Base-by-base conservation (phyloP, 306 rosid species). In the Ochetophila trinervis region DNA sequence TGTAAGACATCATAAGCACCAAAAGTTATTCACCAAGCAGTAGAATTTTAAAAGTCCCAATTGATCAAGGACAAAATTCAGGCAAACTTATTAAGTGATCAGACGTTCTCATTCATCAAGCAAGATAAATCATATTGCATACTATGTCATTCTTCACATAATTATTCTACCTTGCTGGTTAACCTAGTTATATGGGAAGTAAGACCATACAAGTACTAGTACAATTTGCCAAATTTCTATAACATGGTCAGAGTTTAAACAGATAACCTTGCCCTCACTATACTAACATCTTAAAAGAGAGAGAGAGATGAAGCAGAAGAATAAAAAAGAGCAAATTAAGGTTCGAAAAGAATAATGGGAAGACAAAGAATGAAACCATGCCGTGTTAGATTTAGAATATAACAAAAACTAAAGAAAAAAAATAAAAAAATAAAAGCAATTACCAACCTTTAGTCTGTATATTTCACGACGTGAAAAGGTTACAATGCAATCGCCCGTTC, bases 401-500 rank as follows among this genome's bases (percentile, higher is more conserved):
- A 27, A 27, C 32, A 27, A 27, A 57, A 68, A 24, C 4, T 4
- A 50, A 37, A 64, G 24, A 59, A 45, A 51, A 24, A 40, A 57
- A 56, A 57, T 27, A 36, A 32, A 20, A 62, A 55, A 57, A 32
- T 17, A 51, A 55, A 78, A 14, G 60, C 32, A 51, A 72, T 59
- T 55, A 68, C 68, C 74, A 72, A 89, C 98, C 97, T 93, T 93
- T 47, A 87, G 77, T 21, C 35, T 50, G 81, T 87, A 93, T 62
- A 93, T 87, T 42, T 69, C 57, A 47, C 32, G 48, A 20, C 97
- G 97, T 37, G 98, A 93, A 80, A 89, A 89, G 50, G 98, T 83
- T 37, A 93, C 96, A 64, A 93, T 63, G 76, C 97, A 93, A 70
- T 93, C 96, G 50, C 98, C 97, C 22, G 79, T 87, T 77, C 36